Evolutionary conservation across 805 yeast genomes (phyloP), one percentile per base, ranked within the genome.

Genomic region (Yarrowia phangngaensis): DNA sequence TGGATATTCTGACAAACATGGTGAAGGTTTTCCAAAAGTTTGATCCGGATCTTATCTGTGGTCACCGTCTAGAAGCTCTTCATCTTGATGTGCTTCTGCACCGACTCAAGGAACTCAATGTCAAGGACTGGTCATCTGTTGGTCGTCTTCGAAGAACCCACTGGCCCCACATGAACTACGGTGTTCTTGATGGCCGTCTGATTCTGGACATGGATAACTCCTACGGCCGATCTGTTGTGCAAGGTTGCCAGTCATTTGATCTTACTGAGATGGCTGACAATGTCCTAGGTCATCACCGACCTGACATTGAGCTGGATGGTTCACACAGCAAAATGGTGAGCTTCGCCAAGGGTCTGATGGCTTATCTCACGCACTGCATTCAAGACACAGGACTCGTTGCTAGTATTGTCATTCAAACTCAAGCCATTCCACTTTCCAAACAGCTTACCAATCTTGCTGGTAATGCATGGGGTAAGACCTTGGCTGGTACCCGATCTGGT

Each of bases 401-500:
- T 2, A 83, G 83, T 50, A 70, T 92, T 51, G 88, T 95, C 0
- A 80, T 88, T 61, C 73, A 82, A 54, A 78, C 80, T 50, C 97
- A 92, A 65, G 81, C 92, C 52, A 67, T 92, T 48, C 86, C 97
- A 2, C 71, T 92, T 48, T 84, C 97, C 0, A 86, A 86, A 58
- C 95, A 89, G 60, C 71, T 92, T 59, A 92, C 98, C 1, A 84
- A 82, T 56, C 71, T 92, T 53, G 97, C 97, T 1, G 98, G 98
- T 58, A 92, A 92, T 64, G 90, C 96, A 0, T 92, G 98, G 98
- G 76, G 94, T 1, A 88, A 86, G 54, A 92, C 98, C 0, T 71
- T 92, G 43, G 81, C 87, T 45, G 98, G 98, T 66, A 87, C 97
- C 0, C 76, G 98, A 59, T 94, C 95, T 8, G 97, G 95, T 58